Evolutionary conservation across 495 filamentous ascomycete genomes (phyloP).

Genomic region (Podospora australis): DNA sequence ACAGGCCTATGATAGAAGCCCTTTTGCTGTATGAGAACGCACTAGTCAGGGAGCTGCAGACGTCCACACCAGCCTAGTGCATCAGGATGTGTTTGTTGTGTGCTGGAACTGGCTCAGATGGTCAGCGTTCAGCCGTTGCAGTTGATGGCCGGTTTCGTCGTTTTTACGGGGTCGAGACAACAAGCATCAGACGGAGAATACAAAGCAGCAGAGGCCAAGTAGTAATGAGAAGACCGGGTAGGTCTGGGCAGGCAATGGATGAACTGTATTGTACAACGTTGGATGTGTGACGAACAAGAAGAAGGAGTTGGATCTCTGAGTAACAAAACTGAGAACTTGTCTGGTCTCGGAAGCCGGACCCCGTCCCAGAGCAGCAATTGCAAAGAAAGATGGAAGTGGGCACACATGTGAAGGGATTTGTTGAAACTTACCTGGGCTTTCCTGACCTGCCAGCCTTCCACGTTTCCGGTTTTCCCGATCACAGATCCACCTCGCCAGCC

Average conservation of each 20-base stretch:
- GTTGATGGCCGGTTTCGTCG: background rate
- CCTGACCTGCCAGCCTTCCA: background rate
- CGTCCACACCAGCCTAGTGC: background rate
- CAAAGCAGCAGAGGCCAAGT: background rate
- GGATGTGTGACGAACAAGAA: background rate
- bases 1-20: background rate
- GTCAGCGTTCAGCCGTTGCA: constrained; percentile 2
- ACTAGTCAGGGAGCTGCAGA: background rate
- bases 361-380: no score
- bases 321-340: no score
- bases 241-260: constrained; percentile 1
- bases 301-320: no score
- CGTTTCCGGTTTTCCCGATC: constrained; percentile 1
- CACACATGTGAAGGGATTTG: no score
- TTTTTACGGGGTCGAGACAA: background rate
- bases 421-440: background rate
- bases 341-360: constrained; percentile 5
- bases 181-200: no score
- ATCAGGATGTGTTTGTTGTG: constrained; percentile 1
- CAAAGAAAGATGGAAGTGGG: no score
- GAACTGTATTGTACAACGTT: background rate
- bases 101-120: background rate
- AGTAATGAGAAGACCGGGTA: background rate
- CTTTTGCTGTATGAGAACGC: background rate
- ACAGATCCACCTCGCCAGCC: constrained; percentile 1